Conservation (phyloP, 179 eudicot genomes). For the Sideroxylon spinosum region DNA sequence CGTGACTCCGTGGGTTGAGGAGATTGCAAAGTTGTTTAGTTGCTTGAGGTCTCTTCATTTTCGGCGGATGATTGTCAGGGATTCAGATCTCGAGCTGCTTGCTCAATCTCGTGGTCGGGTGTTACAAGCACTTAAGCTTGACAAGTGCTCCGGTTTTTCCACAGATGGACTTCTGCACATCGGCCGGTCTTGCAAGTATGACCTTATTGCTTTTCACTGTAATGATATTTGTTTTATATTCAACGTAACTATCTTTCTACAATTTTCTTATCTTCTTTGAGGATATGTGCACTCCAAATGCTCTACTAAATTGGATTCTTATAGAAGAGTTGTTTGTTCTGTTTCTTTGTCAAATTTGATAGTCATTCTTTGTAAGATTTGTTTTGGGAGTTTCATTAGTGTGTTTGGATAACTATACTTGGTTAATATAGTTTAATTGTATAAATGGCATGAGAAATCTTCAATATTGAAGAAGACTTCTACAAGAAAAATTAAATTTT, state of each 20-base stretch:
- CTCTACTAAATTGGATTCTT: not conserved
- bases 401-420: not conserved
- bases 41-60: conserved; percentile 63
- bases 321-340: not conserved
- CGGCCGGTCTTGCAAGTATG: conserved; percentile 59
- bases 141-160: conserved; percentile 81
- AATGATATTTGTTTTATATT: not conserved
- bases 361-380: not conserved
- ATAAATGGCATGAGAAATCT: too few species aligned
- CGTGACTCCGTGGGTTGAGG: conserved; percentile 66
- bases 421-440: too few species aligned
- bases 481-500: too few species aligned
- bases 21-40: conserved; percentile 33
- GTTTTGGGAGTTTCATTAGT: not conserved
- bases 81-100: conserved; percentile 58
- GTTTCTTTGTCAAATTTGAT: not conserved
- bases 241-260: not conserved
- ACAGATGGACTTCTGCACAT: conserved; percentile 71
- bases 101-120: conserved; percentile 38
- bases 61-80: conserved; percentile 77
- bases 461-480: too few species aligned
- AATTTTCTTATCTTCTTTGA: not conserved
- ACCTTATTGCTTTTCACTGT: not conserved
- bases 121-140: conserved; percentile 54
- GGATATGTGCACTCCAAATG: not conserved